These are phyloP conservation scores for Nannochloris sp. DNA, from an alignment of 139 green algal species.

Conservation along the genomic window DNA sequence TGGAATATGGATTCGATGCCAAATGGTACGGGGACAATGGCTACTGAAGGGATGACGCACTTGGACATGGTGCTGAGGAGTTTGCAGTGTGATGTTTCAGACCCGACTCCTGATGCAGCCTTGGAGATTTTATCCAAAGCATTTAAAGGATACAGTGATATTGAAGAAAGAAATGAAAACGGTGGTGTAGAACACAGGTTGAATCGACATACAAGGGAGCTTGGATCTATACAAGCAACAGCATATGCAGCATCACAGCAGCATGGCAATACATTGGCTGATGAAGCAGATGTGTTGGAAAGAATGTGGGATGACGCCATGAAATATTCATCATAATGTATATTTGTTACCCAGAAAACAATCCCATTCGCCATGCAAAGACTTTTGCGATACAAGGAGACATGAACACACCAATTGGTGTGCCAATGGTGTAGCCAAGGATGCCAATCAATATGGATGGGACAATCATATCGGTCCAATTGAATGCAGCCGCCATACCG, in stretches of 20 bases:
- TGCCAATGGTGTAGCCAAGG: conserved; percentile 73
- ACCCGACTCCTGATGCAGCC: background rate
- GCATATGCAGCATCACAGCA: background rate
- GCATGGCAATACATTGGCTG: background rate
- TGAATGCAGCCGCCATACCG: conserved; percentile 82
- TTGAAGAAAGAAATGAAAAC: no score
- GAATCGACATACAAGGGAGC: background rate
- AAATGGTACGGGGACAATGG: background rate
- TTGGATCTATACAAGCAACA: background rate
- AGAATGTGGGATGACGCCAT: background rate
- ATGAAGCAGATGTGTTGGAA: background rate
- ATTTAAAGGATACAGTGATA: background rate
- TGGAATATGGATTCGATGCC: background rate
- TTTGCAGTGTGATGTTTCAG: background rate
- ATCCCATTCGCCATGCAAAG: background rate
- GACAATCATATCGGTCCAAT: conserved; percentile 64
- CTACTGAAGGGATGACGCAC: background rate
- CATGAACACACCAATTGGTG: conserved; percentile 53
- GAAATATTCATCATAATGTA: background rate
- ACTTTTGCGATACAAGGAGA: background rate
- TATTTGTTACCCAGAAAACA: background rate
- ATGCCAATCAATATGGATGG: conserved; percentile 77
- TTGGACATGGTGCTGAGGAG: background rate
- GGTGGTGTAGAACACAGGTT: no score
- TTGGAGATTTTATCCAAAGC: background rate